Evolutionary conservation across 352 stramenopile species (phyloP), one percentile per base, ranked within the genome.

Genomic region (Phytophthora aleatoria): DNA sequence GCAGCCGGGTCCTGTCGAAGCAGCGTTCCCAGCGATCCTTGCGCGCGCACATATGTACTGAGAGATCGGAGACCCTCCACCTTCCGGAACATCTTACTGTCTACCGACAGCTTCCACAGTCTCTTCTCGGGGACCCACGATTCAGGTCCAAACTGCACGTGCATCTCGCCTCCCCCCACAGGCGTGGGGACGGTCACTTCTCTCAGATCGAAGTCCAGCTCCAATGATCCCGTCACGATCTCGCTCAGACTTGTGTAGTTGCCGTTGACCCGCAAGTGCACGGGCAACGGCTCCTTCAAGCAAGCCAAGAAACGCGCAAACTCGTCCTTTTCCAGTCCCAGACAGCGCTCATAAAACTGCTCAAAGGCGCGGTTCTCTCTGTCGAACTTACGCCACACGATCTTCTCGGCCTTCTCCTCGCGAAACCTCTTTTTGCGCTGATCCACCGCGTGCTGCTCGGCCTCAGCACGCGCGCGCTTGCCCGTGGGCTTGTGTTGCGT

Each of bases 1-100:
- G 87, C 97, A 30, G 96, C 95, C 8, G 97, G 83, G 64, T 99
- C 98, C 62, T 99, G 96, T 26, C 83, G 79, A 38, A 97, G 91
- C 2, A 99, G 76, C 31, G 83, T 96, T 1, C 97, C 95, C 16
- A 92, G 66, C 6, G 89, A 74, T 43, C 79, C 89, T 51, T 99
- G 87, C 24, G 85, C 81, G 28, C 95, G 95, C 16, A 99, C 81
- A 79, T 96, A 99, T 5, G 90, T 79, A 76, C 96, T 95, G 30
- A 99, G 82, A 13, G 90, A 81, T 38, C 90, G 73, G n/a, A 98
- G 71, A 8, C 71, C 76, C 59, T 93, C 75, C 53, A 96, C 89
- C 64, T 97, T 96, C 27, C 93, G 86, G 30, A 98, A 83, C 27
- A 76, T 79, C 60, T 93, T 93, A 66, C 67, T 79, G 52, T 95